Conservation (phyloP, 768 basidiomycete genomes). For the Gelatoporia subvermispora region DNA sequence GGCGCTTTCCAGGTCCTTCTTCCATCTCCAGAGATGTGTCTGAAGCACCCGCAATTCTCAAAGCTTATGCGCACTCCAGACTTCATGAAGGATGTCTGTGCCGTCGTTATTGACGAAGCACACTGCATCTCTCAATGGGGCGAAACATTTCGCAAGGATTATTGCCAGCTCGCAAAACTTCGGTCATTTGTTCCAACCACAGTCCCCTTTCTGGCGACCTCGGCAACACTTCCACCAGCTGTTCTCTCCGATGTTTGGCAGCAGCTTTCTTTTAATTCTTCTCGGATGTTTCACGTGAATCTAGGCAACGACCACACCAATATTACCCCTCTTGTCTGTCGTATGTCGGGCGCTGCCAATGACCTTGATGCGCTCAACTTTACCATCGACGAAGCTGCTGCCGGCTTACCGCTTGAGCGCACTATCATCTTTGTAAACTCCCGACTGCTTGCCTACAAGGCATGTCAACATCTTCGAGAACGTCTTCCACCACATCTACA, state of each 20-base stretch:
- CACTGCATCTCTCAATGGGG: conserved; percentile 35
- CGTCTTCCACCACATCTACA: neutral
- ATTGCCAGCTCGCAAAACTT: conserved; percentile 23
- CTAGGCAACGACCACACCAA: neutral
- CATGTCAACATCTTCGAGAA: neutral
- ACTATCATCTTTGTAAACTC: neutral
- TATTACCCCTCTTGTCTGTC: neutral
- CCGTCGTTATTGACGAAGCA: conserved; percentile 34
- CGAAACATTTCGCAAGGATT: conserved; percentile 28
- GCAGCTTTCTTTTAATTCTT: neutral
- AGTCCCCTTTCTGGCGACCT: conserved; percentile 27
- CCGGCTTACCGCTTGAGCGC: neutral
- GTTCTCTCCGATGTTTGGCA: conserved; percentile 23
- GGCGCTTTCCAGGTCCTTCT: conserved; percentile 15
- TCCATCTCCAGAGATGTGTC: no score
- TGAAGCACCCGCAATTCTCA: conserved; percentile 10
- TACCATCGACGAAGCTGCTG: neutral
- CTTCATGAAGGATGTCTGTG: conserved; percentile 17
- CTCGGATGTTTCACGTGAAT: neutral
- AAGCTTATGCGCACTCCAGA: conserved; percentile 3
- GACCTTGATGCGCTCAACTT: no score
- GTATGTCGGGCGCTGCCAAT: no score
- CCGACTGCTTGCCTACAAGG: neutral
- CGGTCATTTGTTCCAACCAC: conserved; percentile 25
- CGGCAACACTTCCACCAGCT: conserved; percentile 29